Evolutionary conservation across 495 filamentous ascomycete species (phyloP), one percentile per base, ranked within the genome.

Genomic region (Aspergillus bertholletiae): DNA sequence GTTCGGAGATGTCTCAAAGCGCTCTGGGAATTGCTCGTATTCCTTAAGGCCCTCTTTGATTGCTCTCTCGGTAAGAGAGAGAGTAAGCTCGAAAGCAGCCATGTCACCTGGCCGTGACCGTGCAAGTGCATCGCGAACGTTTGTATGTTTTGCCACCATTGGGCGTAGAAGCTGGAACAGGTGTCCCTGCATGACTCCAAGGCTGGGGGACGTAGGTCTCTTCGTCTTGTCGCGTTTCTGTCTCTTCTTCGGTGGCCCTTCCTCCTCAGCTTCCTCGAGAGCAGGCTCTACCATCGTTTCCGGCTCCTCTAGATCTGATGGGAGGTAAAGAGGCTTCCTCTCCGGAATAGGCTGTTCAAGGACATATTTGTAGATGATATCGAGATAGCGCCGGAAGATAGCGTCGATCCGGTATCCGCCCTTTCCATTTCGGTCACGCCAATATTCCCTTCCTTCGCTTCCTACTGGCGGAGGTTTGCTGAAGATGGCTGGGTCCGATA

Each of bases 321-420:
- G 84, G 5, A 93, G 65, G 65, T 89, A 96, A 8, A 97, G 79
- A 2, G 87, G 87, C 51, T 79, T 75, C 46, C 92, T 74, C 26
- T 67, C 60, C 1, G 90, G 91, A 7, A 79, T 78, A 2, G 80
- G 71, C 39, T 73, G 61, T 28, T 84, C 80, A 0, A 93, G 74
- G 13, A 90, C 86, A 61, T 92, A 75, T 64, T 81, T 77, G 62
- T 96, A 85, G 34, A 97, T 75, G 49, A 97, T 94, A 60, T 96
- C 89, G 64, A 97, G 72, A 60, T 98, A 98, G 30, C 94, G 80
- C 41, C 95, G 75, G 43, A 94, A 80, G 2, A 96, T 83, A 5
- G 87, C 90, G 69, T 98, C 94, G 63, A 96, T 83, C 30, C 95
- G 78, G 69, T 89, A 97, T 1, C 95, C 96, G 15, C 92, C 88